Percentiles rank a stretch among this genome's conserved stretches.
phyloP scores from a whole-genome alignment of 495 filamentous ascomycete species.

The Neurospora hispaniola region DNA sequence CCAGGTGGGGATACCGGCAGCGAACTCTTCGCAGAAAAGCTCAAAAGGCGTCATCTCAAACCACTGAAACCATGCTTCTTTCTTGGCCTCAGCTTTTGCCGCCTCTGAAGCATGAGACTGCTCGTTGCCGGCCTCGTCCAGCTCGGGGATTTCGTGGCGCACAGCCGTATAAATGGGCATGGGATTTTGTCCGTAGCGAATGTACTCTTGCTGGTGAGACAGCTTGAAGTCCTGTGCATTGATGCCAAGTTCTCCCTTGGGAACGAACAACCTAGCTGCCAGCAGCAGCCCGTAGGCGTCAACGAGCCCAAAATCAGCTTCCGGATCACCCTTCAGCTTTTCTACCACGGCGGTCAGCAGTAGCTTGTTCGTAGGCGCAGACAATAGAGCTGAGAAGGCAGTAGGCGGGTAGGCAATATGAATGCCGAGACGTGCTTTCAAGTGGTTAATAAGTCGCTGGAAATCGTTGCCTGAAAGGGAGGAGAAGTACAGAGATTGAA shows the following conservation, averaged over 20 bases:
- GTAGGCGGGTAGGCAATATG: conserved; percentile 89
- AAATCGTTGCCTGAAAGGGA: conserved; percentile 57
- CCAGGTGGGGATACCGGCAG: conserved; percentile 90
- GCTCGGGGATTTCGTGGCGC: conserved; percentile 83
- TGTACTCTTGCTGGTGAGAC: conserved; percentile 65
- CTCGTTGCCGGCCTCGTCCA: conserved; percentile 35
- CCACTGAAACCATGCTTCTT: conserved; percentile 93
- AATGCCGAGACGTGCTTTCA: conserved; percentile 71
- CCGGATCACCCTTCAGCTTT: conserved; percentile 71
- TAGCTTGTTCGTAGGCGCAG: conserved; percentile 83
- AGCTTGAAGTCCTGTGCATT: conserved; percentile 74
- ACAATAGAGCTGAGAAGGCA: conserved; percentile 63
- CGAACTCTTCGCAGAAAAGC: conserved; percentile 84
- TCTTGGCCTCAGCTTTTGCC: conserved; percentile 52
- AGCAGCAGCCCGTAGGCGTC: conserved; percentile 85
- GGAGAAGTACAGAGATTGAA: conserved; percentile 85
- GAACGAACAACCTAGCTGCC: conserved; percentile 72
- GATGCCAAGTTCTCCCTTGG: conserved; percentile 68
- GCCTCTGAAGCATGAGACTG: conserved; percentile 32
- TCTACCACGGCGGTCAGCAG: conserved; percentile 82
- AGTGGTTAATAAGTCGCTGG: conserved; percentile 60
- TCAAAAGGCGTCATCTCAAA: conserved; percentile 95
- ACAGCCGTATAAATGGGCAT: conserved; percentile 93
- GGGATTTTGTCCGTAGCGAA: conserved; percentile 67
- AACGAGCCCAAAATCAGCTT: conserved; percentile 78